Evolutionary conservation across 1,139 yeast species (phyloP), one percentile per base, ranked within the genome.

Genomic region (Yamadazyma buinensis): DNA sequence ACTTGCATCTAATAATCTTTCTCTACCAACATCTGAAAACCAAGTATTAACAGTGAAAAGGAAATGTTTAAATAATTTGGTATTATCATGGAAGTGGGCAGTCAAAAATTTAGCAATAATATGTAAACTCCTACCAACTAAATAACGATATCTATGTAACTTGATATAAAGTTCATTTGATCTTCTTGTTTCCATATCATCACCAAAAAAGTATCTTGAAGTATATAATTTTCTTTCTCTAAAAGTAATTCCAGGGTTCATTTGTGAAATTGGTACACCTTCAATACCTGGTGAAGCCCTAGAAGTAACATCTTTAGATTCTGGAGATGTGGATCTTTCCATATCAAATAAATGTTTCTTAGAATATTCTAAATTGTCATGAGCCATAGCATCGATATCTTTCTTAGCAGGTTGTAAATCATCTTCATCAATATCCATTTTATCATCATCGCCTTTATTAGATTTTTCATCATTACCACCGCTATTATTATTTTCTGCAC

Each of bases 21-120:
- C 95, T 42, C 77, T 71, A 1, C 95, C 95, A 19, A 84, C 84
- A 54, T 88, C 95, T 13, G 85, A 74, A 43, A 92, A 77, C 88
- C 95, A 92, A 9, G 84, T 78, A 47, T 84, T 80, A 35, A 84
- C 56, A 2, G 82, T 82, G 50, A 79, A 77, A 30, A 88, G 59
- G 32, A 83, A 67, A 29, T 80, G 78, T 46, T 79, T 79, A 54
- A 81, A 75, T 14, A 85, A 58, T 13, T 77, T 76, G n/a, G 86
- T 75, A 43, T 86, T 84, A 43, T 84, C 88, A 36, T 75, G 79
- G 37, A 74, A 74, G 36, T 74, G 61, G 4, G 64, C 55, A 3
- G 59, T 51, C 42, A 88, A 55, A 45, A 73, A 76, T 25, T 61
- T 52, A 44, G 71, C 73, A 14, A 85, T 61, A 6, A 68, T 64